phyloP scores from a whole-genome alignment of 257 asterid genomes.

The Nicotiana tabacum region DNA sequence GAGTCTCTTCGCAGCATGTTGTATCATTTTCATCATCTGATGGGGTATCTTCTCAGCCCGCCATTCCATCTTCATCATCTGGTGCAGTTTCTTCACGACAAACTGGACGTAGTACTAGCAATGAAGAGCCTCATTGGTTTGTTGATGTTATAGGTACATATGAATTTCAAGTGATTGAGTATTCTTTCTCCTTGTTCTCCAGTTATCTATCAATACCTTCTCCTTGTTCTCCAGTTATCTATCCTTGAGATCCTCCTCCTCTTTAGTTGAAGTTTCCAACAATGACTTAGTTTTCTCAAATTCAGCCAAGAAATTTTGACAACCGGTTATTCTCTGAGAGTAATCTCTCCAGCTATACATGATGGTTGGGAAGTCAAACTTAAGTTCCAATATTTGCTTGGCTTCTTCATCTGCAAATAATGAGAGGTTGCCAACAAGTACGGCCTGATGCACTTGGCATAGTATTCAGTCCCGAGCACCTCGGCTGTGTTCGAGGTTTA shows the following conservation, averaged over 20 bases:
- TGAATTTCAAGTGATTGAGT: no score
- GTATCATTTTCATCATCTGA: no score
- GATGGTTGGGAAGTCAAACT: not conserved
- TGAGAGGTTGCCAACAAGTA: not conserved
- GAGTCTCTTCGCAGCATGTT: no score
- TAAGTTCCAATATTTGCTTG: not conserved
- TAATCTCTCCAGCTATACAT: not conserved
- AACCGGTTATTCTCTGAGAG: not conserved
- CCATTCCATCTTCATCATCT: no score
- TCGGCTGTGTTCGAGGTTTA: no score
- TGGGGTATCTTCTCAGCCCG: no score
- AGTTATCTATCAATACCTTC: not conserved
- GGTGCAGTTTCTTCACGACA: no score
- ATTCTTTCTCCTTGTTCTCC: no score
- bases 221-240: not conserved
- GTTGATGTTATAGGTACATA: no score
- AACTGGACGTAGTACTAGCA: no score
- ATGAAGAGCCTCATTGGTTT: no score
- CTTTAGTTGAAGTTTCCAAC: not conserved
- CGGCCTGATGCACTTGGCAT: not conserved
- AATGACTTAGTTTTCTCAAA: conserved; percentile 1
- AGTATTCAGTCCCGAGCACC: no score
- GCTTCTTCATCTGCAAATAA: not conserved
- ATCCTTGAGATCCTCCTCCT: not conserved
- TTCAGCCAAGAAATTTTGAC: not conserved